These are phyloP conservation scores for Styphnolobium japonicum DNA, from an alignment of 306 rosid species.

Conservation along the genomic window DNA sequence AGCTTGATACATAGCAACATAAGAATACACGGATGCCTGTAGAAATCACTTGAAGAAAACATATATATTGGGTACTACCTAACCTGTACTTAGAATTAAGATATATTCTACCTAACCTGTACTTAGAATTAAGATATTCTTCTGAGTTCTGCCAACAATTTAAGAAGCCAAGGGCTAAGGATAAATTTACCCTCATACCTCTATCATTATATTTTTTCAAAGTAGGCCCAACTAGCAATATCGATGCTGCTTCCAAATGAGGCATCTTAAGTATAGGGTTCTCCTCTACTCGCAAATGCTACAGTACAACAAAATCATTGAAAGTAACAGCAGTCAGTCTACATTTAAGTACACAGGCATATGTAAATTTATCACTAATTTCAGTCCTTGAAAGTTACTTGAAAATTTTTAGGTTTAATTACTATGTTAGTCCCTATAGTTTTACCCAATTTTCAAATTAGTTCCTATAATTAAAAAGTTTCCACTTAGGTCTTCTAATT, in stretches of 20 bases:
- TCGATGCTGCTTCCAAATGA: constrained; percentile 93
- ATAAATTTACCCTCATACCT: constrained; percentile 50
- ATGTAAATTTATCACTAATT: neutral
- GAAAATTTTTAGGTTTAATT: neutral
- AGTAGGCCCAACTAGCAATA: constrained; percentile 93
- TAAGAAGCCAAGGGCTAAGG: constrained; percentile 21
- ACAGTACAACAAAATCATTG: constrained; percentile 33
- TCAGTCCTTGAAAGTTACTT: neutral
- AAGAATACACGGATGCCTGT: constrained; percentile 4
- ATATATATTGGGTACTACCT: neutral
- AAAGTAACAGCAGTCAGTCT: constrained; percentile 18
- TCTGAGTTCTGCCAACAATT: neutral
- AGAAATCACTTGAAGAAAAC: constrained; percentile 17
- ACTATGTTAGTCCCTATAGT: neutral
- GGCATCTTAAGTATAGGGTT: constrained; percentile 92
- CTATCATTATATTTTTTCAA: constrained; percentile 91
- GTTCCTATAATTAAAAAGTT: neutral
- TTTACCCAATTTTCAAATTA: neutral
- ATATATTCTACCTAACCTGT: neutral
- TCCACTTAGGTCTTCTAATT: neutral
- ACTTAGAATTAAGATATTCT: neutral
- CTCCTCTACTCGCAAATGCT: constrained; percentile 99
- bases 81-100: neutral
- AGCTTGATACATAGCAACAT: neutral
- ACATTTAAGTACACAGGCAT: neutral